Conservation (phyloP, 257 asterid genomes). For the Paraleonurus japonicus region DNA sequence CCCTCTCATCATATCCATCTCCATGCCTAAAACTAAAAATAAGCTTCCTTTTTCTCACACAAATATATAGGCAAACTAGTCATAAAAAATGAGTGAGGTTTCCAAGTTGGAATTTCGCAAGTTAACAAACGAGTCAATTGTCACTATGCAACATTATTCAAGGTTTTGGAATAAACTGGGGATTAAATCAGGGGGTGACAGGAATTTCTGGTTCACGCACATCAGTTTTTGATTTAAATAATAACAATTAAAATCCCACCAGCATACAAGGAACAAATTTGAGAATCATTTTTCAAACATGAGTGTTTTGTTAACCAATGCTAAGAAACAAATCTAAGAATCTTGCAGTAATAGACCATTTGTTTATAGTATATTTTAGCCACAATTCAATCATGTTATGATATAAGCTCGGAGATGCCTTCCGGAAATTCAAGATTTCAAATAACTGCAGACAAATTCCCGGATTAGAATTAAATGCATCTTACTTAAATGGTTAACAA, state of each 20-base stretch:
- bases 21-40: slow-evolving; percentile 15
- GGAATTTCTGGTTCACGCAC: slow-evolving; percentile 7
- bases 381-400: too few relatives aligned
- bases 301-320: too few relatives aligned
- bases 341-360: background rate
- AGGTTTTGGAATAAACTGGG: slow-evolving; percentile 8
- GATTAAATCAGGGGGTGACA: slow-evolving; percentile 18
- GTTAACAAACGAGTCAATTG: slow-evolving; percentile 15
- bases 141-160: background rate
- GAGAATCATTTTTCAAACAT: slow-evolving; percentile 13
- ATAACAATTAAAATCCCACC: too few relatives aligned
- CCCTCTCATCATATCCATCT: slow-evolving; percentile 32
- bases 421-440: background rate
- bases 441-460: background rate
- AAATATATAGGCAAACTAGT: slow-evolving; percentile 1
- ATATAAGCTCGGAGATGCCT: too few relatives aligned
- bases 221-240: too few relatives aligned
- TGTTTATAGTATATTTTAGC: background rate
- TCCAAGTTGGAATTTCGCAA: slow-evolving; percentile 26
- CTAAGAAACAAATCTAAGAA: slow-evolving; percentile 19
- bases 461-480: background rate
- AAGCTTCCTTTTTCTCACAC: background rate
- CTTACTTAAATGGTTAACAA: background rate
- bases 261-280: slow-evolving; percentile 22
- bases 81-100: slow-evolving; percentile 14